Evolutionary conservation across 2,329 filamentous ascomycete genomes (phyloP).

Genomic region (Dactylonectria macrodidyma): DNA sequence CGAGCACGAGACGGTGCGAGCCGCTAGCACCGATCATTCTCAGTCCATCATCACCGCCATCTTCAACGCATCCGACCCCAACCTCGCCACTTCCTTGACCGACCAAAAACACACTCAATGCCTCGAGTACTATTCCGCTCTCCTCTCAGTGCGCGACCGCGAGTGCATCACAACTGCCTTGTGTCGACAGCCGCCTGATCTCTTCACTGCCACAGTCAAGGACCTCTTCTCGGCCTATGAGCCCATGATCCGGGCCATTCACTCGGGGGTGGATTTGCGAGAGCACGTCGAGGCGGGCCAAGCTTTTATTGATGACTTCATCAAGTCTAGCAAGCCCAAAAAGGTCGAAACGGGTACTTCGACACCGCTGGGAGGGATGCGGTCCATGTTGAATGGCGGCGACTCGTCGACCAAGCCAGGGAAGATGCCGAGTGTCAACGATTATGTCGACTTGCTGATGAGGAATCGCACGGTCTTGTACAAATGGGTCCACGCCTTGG

Average conservation of each 20-base stretch:
- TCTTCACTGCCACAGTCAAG: slow-evolving; percentile 77
- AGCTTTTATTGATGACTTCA: slow-evolving; percentile 79
- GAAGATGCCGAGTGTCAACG: slow-evolving; percentile 74
- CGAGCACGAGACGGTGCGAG: slow-evolving; percentile 72
- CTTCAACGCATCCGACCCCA: slow-evolving; percentile 67
- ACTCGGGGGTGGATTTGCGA: slow-evolving; percentile 79
- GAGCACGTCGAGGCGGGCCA: slow-evolving; percentile 78
- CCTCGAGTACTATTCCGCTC: slow-evolving; percentile 78
- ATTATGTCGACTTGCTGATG: slow-evolving; percentile 78
- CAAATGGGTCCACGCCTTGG: slow-evolving; percentile 79
- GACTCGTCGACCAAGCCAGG: slow-evolving; percentile 44
- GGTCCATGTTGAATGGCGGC: slow-evolving; percentile 23
- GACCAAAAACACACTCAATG: slow-evolving; percentile 75
- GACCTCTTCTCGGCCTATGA: slow-evolving; percentile 79
- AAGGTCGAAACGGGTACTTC: slow-evolving; percentile 44
- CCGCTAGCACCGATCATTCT: slow-evolving; percentile 63
- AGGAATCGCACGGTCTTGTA: slow-evolving; percentile 76
- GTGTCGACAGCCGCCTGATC: slow-evolving; percentile 79
- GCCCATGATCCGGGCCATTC: slow-evolving; percentile 80
- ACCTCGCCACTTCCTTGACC: slow-evolving; percentile 63
- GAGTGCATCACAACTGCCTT: slow-evolving; percentile 77
- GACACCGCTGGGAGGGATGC: slow-evolving; percentile 39
- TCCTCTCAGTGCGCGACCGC: slow-evolving; percentile 82
- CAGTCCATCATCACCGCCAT: slow-evolving; percentile 78
- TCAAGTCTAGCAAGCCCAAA: slow-evolving; percentile 69